Evolutionary conservation across 495 filamentous ascomycete genomes (phyloP).

Genomic region (Parathielavia hyrcaniae): DNA sequence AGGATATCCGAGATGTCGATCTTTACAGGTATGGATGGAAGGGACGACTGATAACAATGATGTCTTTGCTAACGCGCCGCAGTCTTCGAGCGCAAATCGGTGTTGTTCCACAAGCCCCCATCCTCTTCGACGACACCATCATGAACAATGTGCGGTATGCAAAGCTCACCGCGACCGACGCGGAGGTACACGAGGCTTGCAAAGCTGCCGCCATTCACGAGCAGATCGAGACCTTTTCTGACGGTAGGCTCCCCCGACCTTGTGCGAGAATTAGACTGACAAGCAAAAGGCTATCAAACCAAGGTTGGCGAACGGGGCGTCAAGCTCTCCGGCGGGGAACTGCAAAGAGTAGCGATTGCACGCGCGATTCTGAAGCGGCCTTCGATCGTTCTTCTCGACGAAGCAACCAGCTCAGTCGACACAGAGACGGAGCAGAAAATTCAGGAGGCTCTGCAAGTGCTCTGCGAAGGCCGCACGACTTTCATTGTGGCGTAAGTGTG

Average conservation of each 20-base stretch:
- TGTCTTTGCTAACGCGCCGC: slow-evolving; percentile 13
- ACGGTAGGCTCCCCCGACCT: slow-evolving; percentile 29
- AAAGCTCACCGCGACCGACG: slow-evolving; percentile 51
- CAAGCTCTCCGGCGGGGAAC: slow-evolving; percentile 68
- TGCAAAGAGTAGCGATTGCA: slow-evolving; percentile 72
- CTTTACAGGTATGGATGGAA: slow-evolving; percentile 44
- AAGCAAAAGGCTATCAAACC: slow-evolving; percentile 47
- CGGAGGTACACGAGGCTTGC: slow-evolving; percentile 65
- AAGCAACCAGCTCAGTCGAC: slow-evolving; percentile 54
- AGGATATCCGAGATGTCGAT: slow-evolving; percentile 64
- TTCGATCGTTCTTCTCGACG: slow-evolving; percentile 51
- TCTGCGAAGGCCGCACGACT: slow-evolving; percentile 54
- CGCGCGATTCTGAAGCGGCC: slow-evolving; percentile 52
- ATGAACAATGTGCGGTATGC: slow-evolving; percentile 71
- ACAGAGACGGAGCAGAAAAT: slow-evolving; percentile 68
- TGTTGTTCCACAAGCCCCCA: slow-evolving; percentile 64
- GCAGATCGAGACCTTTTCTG: slow-evolving; percentile 59
- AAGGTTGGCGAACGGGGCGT: slow-evolving; percentile 57
- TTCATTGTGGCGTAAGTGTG: slow-evolving; percentile 56
- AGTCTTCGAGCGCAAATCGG: slow-evolving; percentile 64
- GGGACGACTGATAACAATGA: neutral
- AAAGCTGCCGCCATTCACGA: slow-evolving; percentile 63
- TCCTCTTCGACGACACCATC: slow-evolving; percentile 66
- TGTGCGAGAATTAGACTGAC: slow-evolving; percentile 12
- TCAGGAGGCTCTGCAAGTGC: slow-evolving; percentile 55